phyloP scores from a whole-genome alignment of 768 basidiomycete genomes.

The Russula foetens region DNA sequence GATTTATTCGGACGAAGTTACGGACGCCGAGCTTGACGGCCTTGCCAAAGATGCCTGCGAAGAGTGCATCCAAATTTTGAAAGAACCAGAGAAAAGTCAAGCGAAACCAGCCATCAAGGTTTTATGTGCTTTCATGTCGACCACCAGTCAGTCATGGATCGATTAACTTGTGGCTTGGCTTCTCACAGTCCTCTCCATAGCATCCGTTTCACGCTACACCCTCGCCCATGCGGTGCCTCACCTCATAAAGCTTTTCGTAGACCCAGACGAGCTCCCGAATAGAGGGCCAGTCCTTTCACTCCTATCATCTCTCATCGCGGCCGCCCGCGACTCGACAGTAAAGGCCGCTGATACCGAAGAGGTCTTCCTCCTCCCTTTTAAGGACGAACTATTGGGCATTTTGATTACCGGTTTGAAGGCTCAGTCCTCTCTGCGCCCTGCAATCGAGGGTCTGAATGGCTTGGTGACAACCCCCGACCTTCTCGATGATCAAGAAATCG shows the following conservation, averaged over 20 bases:
- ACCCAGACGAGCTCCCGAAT: constrained; percentile 58
- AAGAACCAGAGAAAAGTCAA: constrained; percentile 90
- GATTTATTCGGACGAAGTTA: constrained; percentile 44
- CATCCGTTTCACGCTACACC: constrained; percentile 58
- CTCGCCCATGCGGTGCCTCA: constrained; percentile 64
- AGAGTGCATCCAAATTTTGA: constrained; percentile 71
- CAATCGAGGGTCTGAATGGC: constrained; percentile 56
- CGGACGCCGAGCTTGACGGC: constrained; percentile 36
- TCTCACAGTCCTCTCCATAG: constrained; percentile 31
- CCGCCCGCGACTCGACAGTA: constrained; percentile 38
- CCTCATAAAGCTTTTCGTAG: constrained; percentile 66
- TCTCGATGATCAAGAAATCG: constrained; percentile 64
- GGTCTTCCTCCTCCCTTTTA: constrained; percentile 44
- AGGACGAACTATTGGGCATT: constrained; percentile 68
- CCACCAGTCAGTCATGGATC: constrained; percentile 52
- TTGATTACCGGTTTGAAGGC: constrained; percentile 51
- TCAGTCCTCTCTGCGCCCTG: constrained; percentile 43
- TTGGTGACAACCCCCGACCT: constrained; percentile 58
- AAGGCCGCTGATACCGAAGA: constrained; percentile 6
- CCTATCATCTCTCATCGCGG: constrained; percentile 55
- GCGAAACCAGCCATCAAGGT: constrained; percentile 84
- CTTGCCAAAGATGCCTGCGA: constrained; percentile 68
- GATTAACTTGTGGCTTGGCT: not conserved
- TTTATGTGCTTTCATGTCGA: constrained; percentile 66
- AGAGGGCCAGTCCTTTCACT: constrained; percentile 59